Conservation (phyloP, 1,284 basidiomycete species). For the Cutaneotrichosporon cavernicola region DNA sequence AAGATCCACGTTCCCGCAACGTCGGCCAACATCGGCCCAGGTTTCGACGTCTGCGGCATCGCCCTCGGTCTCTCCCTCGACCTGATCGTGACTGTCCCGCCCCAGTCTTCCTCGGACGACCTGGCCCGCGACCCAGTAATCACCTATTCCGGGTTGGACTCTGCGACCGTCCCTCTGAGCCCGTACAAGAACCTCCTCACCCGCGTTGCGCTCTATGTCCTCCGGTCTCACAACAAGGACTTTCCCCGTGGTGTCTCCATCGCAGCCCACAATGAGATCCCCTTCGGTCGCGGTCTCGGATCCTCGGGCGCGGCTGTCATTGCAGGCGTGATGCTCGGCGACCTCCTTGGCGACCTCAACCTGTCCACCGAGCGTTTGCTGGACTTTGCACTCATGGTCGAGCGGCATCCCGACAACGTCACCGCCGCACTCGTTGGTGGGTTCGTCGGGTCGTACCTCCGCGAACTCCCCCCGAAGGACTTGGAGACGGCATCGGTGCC, state of each 20-base stretch:
- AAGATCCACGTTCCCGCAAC: conserved; percentile 87
- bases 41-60: conserved; percentile 97
- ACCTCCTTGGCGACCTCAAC: conserved; percentile 72
- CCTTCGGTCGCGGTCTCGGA: conserved; percentile 94
- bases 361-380: conserved; percentile 73
- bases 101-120: conserved; percentile 4
- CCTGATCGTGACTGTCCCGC: conserved; percentile 64
- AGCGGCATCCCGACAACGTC: conserved; percentile 98
- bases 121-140: conserved; percentile 53
- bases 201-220: conserved; percentile 94
- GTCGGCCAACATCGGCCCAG: conserved; percentile 97
- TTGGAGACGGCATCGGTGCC: conserved; percentile 82
- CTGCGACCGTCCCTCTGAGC: conserved; percentile 85
- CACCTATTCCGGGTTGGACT: conserved; percentile 83
- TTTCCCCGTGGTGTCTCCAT: conserved; percentile 75
- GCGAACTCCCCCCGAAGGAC: conserved; percentile 72
- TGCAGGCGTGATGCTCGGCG: conserved; percentile 87
- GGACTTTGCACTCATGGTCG: conserved; percentile 98
- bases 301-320: conserved; percentile 98
- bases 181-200: conserved; percentile 97
- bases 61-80: conserved; percentile 86
- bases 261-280: conserved; percentile 87
- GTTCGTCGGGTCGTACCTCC: conserved; percentile 95
- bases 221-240: conserved; percentile 73
- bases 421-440: conserved; percentile 96